Evolutionary conservation across 305 asterid species (phyloP).

Genomic region (Stenogyne calaminthoides): DNA sequence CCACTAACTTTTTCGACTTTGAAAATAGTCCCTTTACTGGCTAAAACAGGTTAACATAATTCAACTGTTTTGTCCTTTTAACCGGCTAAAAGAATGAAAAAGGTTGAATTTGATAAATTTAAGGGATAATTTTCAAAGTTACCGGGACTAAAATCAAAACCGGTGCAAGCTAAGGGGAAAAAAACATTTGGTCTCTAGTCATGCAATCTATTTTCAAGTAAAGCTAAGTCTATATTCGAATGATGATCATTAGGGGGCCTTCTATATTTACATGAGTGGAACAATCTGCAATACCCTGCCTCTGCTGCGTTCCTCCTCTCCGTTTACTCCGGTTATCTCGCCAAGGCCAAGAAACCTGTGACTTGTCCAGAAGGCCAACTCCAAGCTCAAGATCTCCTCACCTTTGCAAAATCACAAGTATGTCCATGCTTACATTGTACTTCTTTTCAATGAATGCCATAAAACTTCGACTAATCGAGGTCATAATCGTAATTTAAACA

Average conservation of each 20-base stretch:
- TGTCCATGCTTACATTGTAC: neutral
- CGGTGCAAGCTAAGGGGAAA: too few relatives aligned
- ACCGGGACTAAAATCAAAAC: too few relatives aligned
- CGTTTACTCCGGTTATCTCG: conserved; percentile 85
- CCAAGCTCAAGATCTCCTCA: conserved; percentile 67
- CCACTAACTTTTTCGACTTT: neutral
- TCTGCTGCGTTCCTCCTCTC: conserved; percentile 79
- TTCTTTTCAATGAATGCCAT: neutral
- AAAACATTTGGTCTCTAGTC: too few relatives aligned
- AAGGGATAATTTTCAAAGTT: too few relatives aligned
- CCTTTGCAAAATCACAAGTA: conserved; percentile 81
- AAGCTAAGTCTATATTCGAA: neutral
- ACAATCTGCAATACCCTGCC: conserved; percentile 80
- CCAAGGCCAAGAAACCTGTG: conserved; percentile 47
- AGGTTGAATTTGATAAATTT: too few relatives aligned
- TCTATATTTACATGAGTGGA: conserved; percentile 68
- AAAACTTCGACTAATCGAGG: neutral
- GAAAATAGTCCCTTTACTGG: too few relatives aligned
- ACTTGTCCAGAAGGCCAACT: conserved; percentile 64
- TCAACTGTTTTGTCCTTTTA: too few relatives aligned
- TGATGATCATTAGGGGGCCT: conserved; percentile 65
- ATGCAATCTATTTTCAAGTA: neutral
- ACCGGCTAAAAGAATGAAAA: too few relatives aligned
- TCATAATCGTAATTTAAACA: conserved; percentile 21
- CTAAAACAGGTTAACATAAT: too few relatives aligned